Percentiles rank a stretch among this genome's conserved stretches.
phyloP scores from a whole-genome alignment of 345 rosid genomes.

The Kernera saxatilis region DNA sequence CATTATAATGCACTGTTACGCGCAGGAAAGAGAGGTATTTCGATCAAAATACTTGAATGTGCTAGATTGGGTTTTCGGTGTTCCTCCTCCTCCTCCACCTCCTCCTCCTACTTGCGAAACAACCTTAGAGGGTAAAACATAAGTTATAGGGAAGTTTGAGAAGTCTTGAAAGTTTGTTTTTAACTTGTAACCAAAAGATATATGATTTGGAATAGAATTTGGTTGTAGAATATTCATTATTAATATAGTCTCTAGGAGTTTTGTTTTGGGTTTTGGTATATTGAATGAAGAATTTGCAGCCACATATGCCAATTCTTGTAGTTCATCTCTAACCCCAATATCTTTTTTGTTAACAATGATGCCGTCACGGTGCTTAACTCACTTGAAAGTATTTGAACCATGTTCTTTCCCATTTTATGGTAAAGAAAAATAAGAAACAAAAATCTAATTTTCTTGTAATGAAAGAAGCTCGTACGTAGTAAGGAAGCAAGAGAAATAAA shows the following conservation, averaged over 20 bases:
- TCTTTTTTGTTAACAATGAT: not conserved
- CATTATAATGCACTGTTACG: constrained; percentile 93
- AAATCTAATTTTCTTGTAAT: no score
- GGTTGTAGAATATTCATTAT: not conserved
- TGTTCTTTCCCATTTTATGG: not conserved
- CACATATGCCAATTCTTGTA: not conserved
- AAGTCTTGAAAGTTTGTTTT: not conserved
- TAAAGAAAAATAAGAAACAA: not conserved
- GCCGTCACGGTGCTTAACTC: not conserved
- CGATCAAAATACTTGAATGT: constrained; percentile 89
- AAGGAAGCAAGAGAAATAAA: not conserved
- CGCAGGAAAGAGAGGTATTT: constrained; percentile 87
- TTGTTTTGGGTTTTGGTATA: not conserved
- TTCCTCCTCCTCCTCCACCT: constrained; percentile 48
- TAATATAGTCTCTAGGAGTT: constrained; percentile 3
- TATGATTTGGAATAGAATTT: not conserved
- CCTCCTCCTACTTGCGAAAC: constrained; percentile 41
- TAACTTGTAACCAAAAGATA: not conserved
- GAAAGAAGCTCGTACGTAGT: not conserved
- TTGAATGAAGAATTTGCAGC: not conserved
- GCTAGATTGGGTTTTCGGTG: constrained; percentile 93
- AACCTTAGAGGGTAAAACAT: not conserved
- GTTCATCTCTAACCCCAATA: not conserved
- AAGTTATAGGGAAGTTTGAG: not conserved
- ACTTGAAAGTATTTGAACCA: not conserved